These are phyloP conservation scores for Rhododendron ferrugineum DNA, from an alignment of 148 eudicot species.

Conservation along the genomic window DNA sequence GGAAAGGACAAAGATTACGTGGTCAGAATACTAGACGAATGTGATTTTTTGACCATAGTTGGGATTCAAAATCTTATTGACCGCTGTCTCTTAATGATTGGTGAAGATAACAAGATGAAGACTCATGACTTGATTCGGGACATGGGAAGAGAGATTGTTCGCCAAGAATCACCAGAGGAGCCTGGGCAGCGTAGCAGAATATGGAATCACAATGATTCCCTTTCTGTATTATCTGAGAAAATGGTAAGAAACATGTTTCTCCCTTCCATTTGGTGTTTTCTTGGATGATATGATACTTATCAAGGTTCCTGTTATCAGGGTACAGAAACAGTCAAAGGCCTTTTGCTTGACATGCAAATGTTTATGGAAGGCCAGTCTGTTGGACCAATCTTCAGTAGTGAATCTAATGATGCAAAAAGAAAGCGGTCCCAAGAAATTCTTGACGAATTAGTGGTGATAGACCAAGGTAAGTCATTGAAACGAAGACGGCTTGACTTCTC, in stretches of 20 bases:
- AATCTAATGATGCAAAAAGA: not conserved
- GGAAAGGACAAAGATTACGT: conserved; percentile 12
- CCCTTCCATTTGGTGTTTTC: not conserved
- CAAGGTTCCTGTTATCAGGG: not conserved
- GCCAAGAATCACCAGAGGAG: conserved; percentile 7
- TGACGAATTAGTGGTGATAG: not conserved
- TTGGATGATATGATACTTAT: not conserved
- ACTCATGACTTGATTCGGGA: conserved; percentile 10
- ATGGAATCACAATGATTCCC: conserved; percentile 4
- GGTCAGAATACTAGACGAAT: conserved; percentile 6
- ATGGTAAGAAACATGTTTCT: not conserved
- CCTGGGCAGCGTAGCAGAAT: conserved; percentile 9
- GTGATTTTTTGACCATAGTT: conserved; percentile 1
- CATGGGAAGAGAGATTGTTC: conserved; percentile 13
- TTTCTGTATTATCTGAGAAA: not conserved
- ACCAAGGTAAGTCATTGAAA: not conserved
- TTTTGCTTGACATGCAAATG: not conserved
- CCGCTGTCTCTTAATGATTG: conserved; percentile 2
- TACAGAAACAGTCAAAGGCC: not conserved
- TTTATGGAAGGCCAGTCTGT: not conserved
- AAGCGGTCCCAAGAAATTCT: not conserved
- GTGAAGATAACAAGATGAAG: not conserved
- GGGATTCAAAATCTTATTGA: conserved; percentile 11
- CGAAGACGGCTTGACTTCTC: not conserved
- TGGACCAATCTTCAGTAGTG: not conserved